These are phyloP conservation scores for Lyophyllum shimeji DNA, from an alignment of 768 basidiomycete species.

Conservation along the genomic window DNA sequence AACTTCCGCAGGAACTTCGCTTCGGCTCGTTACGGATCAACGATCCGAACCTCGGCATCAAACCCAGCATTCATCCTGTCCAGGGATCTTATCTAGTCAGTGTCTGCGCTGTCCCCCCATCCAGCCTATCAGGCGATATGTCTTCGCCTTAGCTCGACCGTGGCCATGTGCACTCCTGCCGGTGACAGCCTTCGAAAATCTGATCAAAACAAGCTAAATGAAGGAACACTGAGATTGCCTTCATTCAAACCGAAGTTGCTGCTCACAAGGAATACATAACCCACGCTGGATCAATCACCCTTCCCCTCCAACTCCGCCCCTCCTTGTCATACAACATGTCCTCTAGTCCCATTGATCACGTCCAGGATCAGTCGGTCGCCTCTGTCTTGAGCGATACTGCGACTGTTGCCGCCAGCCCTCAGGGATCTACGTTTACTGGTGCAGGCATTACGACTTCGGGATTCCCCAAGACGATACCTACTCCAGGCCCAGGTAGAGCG, in stretches of 20 bases:
- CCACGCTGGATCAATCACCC: too few species aligned
- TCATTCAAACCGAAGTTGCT: neutral
- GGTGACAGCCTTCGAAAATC: neutral
- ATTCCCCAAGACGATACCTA: conserved; percentile 7
- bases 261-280: neutral
- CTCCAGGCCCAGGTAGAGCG: conserved; percentile 24
- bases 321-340: neutral
- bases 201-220: neutral
- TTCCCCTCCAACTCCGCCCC: neutral
- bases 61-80: too few species aligned
- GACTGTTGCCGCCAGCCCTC: conserved; percentile 4
- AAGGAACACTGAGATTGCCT: neutral
- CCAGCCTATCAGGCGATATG: too few species aligned
- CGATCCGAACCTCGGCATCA: too few species aligned
- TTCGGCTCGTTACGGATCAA: too few species aligned
- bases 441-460: neutral
- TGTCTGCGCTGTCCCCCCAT: too few species aligned
- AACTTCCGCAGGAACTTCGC: too few species aligned
- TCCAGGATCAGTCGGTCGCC: neutral
- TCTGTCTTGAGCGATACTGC: conserved; percentile 2
- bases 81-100: too few species aligned
- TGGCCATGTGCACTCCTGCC: too few species aligned
- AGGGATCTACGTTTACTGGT: neutral
- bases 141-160: too few species aligned
- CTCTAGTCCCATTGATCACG: neutral